Conservation (phyloP, 306 rosid species). For the Adenanthera pavonina region DNA sequence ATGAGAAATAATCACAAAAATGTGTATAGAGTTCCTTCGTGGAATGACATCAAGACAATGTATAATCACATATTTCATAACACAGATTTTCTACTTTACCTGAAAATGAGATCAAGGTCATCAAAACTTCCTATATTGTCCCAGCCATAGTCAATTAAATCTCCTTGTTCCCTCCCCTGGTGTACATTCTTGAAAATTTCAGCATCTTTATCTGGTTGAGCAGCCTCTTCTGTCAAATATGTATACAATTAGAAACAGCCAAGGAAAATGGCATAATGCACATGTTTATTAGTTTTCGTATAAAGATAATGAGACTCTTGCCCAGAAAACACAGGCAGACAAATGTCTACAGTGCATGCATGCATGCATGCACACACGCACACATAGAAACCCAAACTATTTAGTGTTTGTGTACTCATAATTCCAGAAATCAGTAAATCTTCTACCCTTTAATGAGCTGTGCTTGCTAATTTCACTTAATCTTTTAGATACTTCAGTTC, state of each 20-base stretch:
- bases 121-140: slow-evolving; percentile 91
- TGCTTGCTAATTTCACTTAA: slow-evolving; percentile 51
- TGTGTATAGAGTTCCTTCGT: not conserved
- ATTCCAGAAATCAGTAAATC: slow-evolving; percentile 38
- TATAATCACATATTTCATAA: slow-evolving; percentile 17
- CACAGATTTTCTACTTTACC: slow-evolving; percentile 59
- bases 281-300: slow-evolving; percentile 24
- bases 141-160: slow-evolving; percentile 88
- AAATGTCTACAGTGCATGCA: slow-evolving; percentile 10
- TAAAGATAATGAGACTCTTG: slow-evolving; percentile 14
- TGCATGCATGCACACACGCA: slow-evolving; percentile 5
- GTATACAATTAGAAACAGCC: slow-evolving; percentile 36
- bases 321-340: slow-evolving; percentile 35
- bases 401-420: slow-evolving; percentile 15
- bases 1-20: not conserved
- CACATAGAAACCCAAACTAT: slow-evolving; percentile 27
- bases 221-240: slow-evolving; percentile 59
- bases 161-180: slow-evolving; percentile 78
- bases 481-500: slow-evolving; percentile 51
- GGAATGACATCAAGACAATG: slow-evolving; percentile 22
- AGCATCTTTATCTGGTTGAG: slow-evolving; percentile 57
- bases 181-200: slow-evolving; percentile 55
- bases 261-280: slow-evolving; percentile 29
- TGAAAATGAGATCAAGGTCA: slow-evolving; percentile 86
- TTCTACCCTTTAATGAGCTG: slow-evolving; percentile 54